These are phyloP conservation scores for Paecilomyces sp. DNA, from an alignment of 2,329 filamentous ascomycete species.

Conservation along the genomic window DNA sequence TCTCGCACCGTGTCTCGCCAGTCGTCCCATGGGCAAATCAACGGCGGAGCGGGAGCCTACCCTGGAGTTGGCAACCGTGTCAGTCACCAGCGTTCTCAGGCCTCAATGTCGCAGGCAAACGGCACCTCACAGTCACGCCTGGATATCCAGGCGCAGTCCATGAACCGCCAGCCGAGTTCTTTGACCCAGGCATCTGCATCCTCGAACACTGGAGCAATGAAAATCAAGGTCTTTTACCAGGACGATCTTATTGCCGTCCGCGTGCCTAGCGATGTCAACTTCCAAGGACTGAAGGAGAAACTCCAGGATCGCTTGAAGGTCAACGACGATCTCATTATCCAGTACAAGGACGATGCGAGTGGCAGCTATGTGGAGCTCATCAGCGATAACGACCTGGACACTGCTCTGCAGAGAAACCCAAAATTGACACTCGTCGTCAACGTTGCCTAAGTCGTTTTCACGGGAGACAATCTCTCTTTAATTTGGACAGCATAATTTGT, in stretches of 20 bases:
- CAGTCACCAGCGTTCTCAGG: slow-evolving; percentile 35
- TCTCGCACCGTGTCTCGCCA: slow-evolving; percentile 56
- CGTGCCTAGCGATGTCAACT: slow-evolving; percentile 73
- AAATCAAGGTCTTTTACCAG: slow-evolving; percentile 92
- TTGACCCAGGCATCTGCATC: slow-evolving; percentile 38
- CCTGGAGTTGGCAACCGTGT: slow-evolving; percentile 39
- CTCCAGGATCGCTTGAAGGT: slow-evolving; percentile 78
- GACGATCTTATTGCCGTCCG: slow-evolving; percentile 88
- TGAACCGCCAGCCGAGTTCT: slow-evolving; percentile 47
- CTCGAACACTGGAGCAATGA: slow-evolving; percentile 54
- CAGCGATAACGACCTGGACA: slow-evolving; percentile 73
- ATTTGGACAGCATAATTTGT: slow-evolving; percentile 5
- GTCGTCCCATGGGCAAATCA: slow-evolving; percentile 58
- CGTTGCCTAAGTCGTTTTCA: slow-evolving; percentile 17
- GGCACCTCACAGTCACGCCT: slow-evolving; percentile 30
- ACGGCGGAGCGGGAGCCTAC: slow-evolving; percentile 48
- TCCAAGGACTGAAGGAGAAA: slow-evolving; percentile 72
- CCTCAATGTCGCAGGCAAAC: slow-evolving; percentile 20
- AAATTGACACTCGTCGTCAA: slow-evolving; percentile 72
- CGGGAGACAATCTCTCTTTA: neutral
- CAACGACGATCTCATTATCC: slow-evolving; percentile 66
- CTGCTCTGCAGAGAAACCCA: slow-evolving; percentile 74
- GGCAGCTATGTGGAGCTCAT: slow-evolving; percentile 67
- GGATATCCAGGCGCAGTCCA: slow-evolving; percentile 28
- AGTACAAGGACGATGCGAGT: slow-evolving; percentile 77